A percentile compares a stretch with the other conserved stretches of the same genome.
phyloP scores from a whole-genome alignment of 1,284 basidiomycete species.

The Cryptococcus amylolentus region DNA sequence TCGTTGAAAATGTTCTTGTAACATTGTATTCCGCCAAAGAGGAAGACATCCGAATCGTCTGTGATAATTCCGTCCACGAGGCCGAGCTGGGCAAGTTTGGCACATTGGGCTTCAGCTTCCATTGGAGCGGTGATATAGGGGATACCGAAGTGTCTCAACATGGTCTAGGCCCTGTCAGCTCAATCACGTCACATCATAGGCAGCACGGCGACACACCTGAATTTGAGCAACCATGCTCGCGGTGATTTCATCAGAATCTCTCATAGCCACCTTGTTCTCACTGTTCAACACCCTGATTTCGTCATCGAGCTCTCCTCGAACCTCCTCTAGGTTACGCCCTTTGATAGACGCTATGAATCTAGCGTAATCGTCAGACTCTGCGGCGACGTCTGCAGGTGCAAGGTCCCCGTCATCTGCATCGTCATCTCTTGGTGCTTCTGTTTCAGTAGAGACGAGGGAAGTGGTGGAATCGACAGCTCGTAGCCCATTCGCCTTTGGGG shows the following conservation, averaged over 20 bases:
- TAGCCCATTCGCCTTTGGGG: constrained; percentile 11
- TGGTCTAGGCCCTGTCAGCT: constrained; percentile 54
- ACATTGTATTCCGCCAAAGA: constrained; percentile 88
- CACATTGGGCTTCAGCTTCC: constrained; percentile 99
- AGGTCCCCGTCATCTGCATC: constrained; percentile 59
- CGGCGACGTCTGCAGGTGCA: constrained; percentile 59
- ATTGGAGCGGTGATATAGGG: constrained; percentile 98
- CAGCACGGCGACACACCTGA: constrained; percentile 60
- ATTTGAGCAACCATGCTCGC: constrained; percentile 94
- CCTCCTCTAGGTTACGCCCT: constrained; percentile 71
- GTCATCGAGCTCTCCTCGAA: constrained; percentile 82
- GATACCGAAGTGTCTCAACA: constrained; percentile 91
- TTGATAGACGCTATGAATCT: constrained; percentile 86
- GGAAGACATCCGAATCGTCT: constrained; percentile 97
- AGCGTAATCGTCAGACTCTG: constrained; percentile 87
- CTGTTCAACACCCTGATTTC: constrained; percentile 80
- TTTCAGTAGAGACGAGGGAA: constrained; percentile 10
- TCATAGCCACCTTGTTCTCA: constrained; percentile 81
- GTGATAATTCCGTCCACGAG: constrained; percentile 98
- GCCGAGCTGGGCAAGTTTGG: constrained; percentile 76
- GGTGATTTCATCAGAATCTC: constrained; percentile 92
- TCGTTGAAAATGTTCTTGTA: constrained; percentile 99
- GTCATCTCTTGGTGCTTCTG: constrained; percentile 20
- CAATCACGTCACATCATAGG: background rate
- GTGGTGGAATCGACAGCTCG: constrained; percentile 19